Base-by-base conservation (phyloP, 2,329 filamentous ascomycete genomes). In the Arthrobotrys conoides region DNA sequence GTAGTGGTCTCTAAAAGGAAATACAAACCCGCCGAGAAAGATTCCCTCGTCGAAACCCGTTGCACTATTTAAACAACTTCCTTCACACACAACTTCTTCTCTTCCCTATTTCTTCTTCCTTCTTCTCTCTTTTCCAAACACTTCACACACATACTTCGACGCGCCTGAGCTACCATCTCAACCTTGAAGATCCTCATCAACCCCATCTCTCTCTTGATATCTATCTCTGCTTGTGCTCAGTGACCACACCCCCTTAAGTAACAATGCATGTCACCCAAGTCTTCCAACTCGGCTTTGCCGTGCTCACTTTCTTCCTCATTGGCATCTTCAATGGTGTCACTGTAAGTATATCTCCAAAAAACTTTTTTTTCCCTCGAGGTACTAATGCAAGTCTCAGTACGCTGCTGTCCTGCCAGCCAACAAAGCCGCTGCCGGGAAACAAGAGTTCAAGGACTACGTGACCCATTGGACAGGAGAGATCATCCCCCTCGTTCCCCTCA, bases 401-500 rank as follows among this genome's bases (percentile, higher is more conserved):
- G 53, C 51, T 18, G 22, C 22, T 18, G 16, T 12, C 16, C 20
- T 44, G 16, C 65, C 59, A 41, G 22, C 4, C 36, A 20, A n/a
- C 14, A 9, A 46, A 5, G 18, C 5, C 20, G 61, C 10, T 8
- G 14, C 12, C 5, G 38, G 38, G 9, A n/a, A 12, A 1, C 1
- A 16, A 14, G 10, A 70, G 9, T 44, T 41, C 5, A 30, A 30
- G 1, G 18, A 71, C 9, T 71, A 9, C 27, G 12, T 78, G 2
- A 38, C 33, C 16, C 22, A 63, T 12, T 18, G 16, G 2, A 24
- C 61, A n/a, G 75, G 68, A 2, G 14, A 41, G 0, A 55, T 3
- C 1, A 14, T 65, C 16, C 63, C 67, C 3, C 9, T 78, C 0
- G 55, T 24, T 24, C 68, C 55, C 16, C 46, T 78, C 5, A 51